Evolutionary conservation across 495 filamentous ascomycete species (phyloP), one percentile per base, ranked within the genome.

Genomic region (Saxophila tyrrhenica): DNA sequence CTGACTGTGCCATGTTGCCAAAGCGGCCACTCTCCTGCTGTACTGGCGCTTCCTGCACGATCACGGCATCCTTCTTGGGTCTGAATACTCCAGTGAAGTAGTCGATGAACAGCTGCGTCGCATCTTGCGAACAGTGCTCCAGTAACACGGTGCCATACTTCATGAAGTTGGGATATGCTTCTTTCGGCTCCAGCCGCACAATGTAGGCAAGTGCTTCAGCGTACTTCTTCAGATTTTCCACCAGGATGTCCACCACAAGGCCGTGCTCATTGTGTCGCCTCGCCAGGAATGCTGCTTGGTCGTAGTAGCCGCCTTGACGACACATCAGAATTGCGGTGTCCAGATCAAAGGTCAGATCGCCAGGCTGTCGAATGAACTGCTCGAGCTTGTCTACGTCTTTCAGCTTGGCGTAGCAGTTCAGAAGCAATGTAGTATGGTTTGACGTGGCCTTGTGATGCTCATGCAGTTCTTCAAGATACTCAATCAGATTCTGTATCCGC

Each of bases 301-400:
- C 87, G 64, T 83, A 91, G 66, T 98, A 98, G n/a, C 94, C 89
- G 21, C 89, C 94, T 70, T 98, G 92, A 17, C 94, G 81, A 61
- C 92, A 98, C 92, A 98, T 97, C 3, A 84, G 80, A 48, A 97
- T 98, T 1, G 94, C 94, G 7, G 94, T 98, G 56, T 97, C 92
- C 8, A 97, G 73, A 69, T 98, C 92, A 67, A 98, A 97, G 60
- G 92, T 96, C 32, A 94, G 77, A 62, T 96, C 91, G 1, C 88
- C 90, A 2, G 89, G 87, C 42, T 89, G 89, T 65, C 94, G 94
- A 67, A 98, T 98, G 59, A 98, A 98, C 49, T 85, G 84, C 60
- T 97, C 90, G 16, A 98, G 75, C 68, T 98, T 98, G 38, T 84
- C 81, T 8, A 95, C 90, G 64, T 98, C 90, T 63, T 97, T 96